phyloP scores from a whole-genome alignment of 2,329 filamentous ascomycete species.

The Sporothrix dimorphospora region DNA sequence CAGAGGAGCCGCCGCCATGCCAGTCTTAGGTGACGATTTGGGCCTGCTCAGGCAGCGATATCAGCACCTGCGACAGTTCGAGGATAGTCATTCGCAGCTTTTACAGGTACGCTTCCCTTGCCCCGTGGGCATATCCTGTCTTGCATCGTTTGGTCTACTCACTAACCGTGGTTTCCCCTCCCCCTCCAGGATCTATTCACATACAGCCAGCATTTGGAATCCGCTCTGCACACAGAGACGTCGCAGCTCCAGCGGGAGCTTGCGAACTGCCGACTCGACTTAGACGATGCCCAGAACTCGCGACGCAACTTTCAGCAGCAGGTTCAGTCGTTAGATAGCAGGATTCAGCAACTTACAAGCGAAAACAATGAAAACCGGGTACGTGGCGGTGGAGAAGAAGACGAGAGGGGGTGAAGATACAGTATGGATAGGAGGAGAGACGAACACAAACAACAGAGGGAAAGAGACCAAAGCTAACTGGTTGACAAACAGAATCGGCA shows the following conservation, averaged over 20 bases:
- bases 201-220: conserved; percentile 52
- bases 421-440: too few relatives aligned
- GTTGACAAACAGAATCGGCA: conserved; percentile 51
- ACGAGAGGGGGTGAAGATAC: too few relatives aligned
- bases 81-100: conserved; percentile 23
- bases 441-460: not conserved
- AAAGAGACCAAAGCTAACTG: conserved; percentile 3
- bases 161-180: not conserved
- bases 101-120: not conserved
- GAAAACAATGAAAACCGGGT: conserved; percentile 54
- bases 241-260: conserved; percentile 47
- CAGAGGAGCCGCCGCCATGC: not conserved
- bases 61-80: conserved; percentile 21
- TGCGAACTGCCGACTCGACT: conserved; percentile 52
- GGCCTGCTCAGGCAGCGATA: conserved; percentile 4
- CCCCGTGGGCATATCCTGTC: not conserved
- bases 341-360: conserved; percentile 42
- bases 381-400: not conserved
- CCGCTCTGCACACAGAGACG: conserved; percentile 50
- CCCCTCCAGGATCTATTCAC: conserved; percentile 50
- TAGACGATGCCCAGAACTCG: conserved; percentile 52
- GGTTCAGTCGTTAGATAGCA: conserved; percentile 46
- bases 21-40: conserved; percentile 1
- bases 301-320: conserved; percentile 56
- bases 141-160: not conserved